Conservation (phyloP, 169 alveolate genomes). For the Plasmodium vinckei region DNA sequence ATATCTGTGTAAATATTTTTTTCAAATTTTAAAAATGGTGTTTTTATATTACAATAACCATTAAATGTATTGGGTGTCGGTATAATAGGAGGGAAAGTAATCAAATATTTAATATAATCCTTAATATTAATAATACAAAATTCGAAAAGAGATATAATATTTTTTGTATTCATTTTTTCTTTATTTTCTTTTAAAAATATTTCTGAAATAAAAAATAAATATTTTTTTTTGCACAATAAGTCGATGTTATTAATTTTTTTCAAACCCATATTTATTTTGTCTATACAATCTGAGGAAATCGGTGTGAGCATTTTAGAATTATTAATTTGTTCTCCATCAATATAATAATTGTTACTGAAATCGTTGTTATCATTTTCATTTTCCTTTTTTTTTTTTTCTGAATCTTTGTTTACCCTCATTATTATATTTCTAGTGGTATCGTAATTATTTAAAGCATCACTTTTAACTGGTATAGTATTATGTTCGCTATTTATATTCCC, state of each 20-base stretch:
- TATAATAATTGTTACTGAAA: not conserved
- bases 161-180: conserved; percentile 59
- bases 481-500: not conserved
- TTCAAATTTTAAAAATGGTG: conserved; percentile 67
- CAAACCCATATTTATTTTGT: conserved; percentile 20
- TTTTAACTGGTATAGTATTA: not conserved
- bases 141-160: conserved; percentile 52
- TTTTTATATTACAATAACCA: conserved; percentile 46
- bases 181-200: conserved; percentile 57
- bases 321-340: not conserved
- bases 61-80: conserved; percentile 18
- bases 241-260: conserved; percentile 54
- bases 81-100: conserved; percentile 27
- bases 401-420: not conserved
- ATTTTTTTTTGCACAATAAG: conserved; percentile 51
- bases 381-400: not conserved
- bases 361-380: not conserved
- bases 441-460: not conserved
- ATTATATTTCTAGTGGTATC: not conserved
- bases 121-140: conserved; percentile 46
- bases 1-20: conserved; percentile 76
- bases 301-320: not conserved
- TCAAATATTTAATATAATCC: conserved; percentile 41
- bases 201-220: conserved; percentile 64
- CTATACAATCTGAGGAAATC: not conserved